A percentile compares a stretch with the other conserved stretches of the same genome.
Conservation (phyloP, 345 rosid genomes). For the Rubroshorea leprosula region DNA sequence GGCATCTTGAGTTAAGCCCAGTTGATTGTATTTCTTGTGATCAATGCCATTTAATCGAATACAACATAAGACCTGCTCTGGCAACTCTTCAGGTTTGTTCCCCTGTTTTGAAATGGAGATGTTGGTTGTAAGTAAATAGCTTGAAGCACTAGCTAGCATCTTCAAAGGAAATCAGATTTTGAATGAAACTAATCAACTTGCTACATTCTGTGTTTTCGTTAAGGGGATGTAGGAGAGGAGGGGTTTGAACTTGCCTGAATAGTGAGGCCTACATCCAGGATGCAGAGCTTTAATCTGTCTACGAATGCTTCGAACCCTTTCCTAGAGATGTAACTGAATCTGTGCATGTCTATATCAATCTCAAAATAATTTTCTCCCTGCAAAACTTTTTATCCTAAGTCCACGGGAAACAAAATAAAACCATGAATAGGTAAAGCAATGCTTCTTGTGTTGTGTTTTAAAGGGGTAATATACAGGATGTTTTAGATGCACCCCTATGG, state of each 20-base stretch:
- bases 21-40: constrained; percentile 59
- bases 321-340: constrained; percentile 78
- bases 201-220: no score
- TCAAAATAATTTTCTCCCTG: constrained; percentile 88
- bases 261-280: constrained; percentile 88
- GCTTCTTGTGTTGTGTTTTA: no score
- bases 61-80: constrained; percentile 86
- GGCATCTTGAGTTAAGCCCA: constrained; percentile 45
- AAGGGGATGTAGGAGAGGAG: no score
- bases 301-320: constrained; percentile 87
- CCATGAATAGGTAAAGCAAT: no score
- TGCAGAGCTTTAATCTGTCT: constrained; percentile 63
- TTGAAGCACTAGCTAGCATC: no score
- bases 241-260: no score
- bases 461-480: no score
- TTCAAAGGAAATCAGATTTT: no score
- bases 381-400: constrained; percentile 6
- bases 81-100: constrained; percentile 82
- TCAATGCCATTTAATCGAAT: constrained; percentile 69
- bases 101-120: constrained; percentile 49
- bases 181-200: constrained; percentile 14
- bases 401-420: no score
- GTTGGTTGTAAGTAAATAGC: not conserved
- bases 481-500: no score
- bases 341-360: constrained; percentile 83